These are phyloP conservation scores for Geotrichum cucujoidarum DNA, from an alignment of 1,139 yeast species.

Conservation along the genomic window DNA sequence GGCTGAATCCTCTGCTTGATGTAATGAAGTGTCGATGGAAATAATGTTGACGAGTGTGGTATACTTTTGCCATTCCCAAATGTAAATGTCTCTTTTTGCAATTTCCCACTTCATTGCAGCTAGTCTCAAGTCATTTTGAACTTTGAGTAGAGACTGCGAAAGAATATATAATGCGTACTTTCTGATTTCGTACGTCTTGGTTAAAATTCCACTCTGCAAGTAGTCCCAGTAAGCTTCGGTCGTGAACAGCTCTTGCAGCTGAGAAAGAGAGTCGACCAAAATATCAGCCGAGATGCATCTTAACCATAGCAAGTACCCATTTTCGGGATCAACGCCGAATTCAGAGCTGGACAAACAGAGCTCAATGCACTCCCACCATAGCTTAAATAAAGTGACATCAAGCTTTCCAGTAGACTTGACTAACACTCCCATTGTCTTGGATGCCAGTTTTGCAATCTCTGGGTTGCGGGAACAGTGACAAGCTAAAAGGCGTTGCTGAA, in stretches of 20 bases:
- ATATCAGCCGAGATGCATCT: slow-evolving; percentile 24
- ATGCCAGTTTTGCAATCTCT: slow-evolving; percentile 17
- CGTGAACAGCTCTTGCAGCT: slow-evolving; percentile 39
- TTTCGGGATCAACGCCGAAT: slow-evolving; percentile 18
- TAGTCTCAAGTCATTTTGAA: slow-evolving; percentile 41
- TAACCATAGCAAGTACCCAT: slow-evolving; percentile 30
- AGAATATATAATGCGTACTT: slow-evolving; percentile 68
- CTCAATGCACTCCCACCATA: slow-evolving; percentile 18
- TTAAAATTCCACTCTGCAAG: slow-evolving; percentile 54
- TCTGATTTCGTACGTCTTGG: slow-evolving; percentile 61
- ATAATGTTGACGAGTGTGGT: slow-evolving; percentile 72
- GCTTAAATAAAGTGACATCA: slow-evolving; percentile 12
- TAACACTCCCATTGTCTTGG: slow-evolving; percentile 16
- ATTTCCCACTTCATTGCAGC: slow-evolving; percentile 48
- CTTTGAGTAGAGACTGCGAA: slow-evolving; percentile 52
- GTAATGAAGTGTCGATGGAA: slow-evolving; percentile 79
- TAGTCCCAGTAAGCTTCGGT: slow-evolving; percentile 52
- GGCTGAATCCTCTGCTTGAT: slow-evolving; percentile 78
- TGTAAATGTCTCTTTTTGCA: slow-evolving; percentile 32
- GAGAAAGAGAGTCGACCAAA: slow-evolving; percentile 24
- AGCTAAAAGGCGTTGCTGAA: slow-evolving; percentile 10
- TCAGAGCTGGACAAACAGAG: slow-evolving; percentile 11
- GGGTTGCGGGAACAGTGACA: slow-evolving; percentile 16
- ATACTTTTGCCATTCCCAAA: slow-evolving; percentile 65
- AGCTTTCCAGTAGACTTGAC: slow-evolving; percentile 10